Conservation (phyloP, 495 filamentous ascomycete species). For the Penicillium salamii region DNA sequence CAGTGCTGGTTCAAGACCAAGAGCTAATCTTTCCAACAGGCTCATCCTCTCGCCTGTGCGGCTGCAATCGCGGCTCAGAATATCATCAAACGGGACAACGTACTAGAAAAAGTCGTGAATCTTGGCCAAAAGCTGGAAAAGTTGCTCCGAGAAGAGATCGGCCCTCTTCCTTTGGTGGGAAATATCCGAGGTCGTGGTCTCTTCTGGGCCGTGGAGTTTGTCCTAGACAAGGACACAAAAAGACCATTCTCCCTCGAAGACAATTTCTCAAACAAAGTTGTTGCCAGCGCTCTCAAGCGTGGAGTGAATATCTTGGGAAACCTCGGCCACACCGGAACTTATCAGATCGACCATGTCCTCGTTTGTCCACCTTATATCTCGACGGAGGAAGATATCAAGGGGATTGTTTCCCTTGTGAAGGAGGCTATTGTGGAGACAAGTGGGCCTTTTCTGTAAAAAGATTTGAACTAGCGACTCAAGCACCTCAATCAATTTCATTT, state of each 20-base stretch:
- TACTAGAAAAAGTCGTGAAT: slow-evolving; percentile 49
- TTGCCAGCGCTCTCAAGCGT: slow-evolving; percentile 4
- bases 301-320: slow-evolving; percentile 17
- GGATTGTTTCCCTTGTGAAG: slow-evolving; percentile 40
- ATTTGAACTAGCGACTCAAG: no score
- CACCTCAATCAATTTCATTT: no score
- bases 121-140: slow-evolving; percentile 51
- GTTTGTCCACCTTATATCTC: slow-evolving; percentile 64
- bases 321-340: slow-evolving; percentile 43
- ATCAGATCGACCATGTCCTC: slow-evolving; percentile 62
- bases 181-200: slow-evolving; percentile 63
- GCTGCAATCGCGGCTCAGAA: slow-evolving; percentile 58
- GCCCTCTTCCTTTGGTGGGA: slow-evolving; percentile 54
- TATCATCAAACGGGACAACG: slow-evolving; percentile 53
- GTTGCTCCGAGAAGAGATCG: slow-evolving; percentile 43
- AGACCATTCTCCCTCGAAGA: slow-evolving; percentile 34
- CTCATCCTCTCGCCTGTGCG: slow-evolving; percentile 57
- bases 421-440: slow-evolving; percentile 10
- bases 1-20: no score
- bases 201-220: slow-evolving; percentile 63
- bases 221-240: slow-evolving; percentile 46
- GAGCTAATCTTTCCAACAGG: slow-evolving; percentile 38
- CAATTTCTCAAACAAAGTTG: slow-evolving; percentile 12
- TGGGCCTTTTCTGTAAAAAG: not conserved
- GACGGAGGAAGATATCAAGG: slow-evolving; percentile 47